Base-by-base conservation (phyloP, 2,329 filamentous ascomycete genomes). In the Kalmusia sp. region DNA sequence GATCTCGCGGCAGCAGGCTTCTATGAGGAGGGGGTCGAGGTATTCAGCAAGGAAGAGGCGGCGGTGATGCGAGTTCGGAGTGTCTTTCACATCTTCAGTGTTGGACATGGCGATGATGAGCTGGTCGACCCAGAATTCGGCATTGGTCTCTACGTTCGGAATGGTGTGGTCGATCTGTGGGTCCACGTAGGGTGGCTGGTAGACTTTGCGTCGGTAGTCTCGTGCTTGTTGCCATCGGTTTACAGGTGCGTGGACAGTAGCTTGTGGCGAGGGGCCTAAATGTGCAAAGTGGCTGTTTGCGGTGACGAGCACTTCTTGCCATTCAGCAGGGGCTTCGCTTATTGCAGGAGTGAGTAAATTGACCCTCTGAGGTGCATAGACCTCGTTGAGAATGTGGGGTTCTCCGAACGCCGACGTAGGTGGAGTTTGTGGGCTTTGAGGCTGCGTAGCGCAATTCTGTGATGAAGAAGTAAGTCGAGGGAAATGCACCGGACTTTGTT, bases 111-210 rank as follows among this genome's bases (percentile, higher is more conserved):
- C 55, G 1, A 8, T 9, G 2, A 48, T 33, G 11, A 62, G 44
- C 14, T 49, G 33, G 21, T 19, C 6, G n/a, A 60, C 46, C 57
- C 57, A 58, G 17, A 44, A 41, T 37, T 62, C 59, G 31, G 57
- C 50, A 22, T 55, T 49, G 14, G 35, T 44, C 24, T 58, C 38
- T 1, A 62, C 57, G 11, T 39, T 3, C 2, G 15, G 2, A 19
- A 62, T 56, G 6, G 57, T 57, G 15, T 35, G 22, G 35, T 62
- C 56, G 6, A 33, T 37, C 8, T 30, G 2, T 9, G 55, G 44
- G 7, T 54, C 38, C 9, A 56, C n/a, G 22, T 58, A 44, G 1
- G 58, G 58, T 8, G 48, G 44, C 31, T 58, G 43, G 15, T 57
- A 43, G 39, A 61, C 48, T 43, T 48, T 40, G 6, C 28, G 25